Evolutionary conservation across 192 early-diverging fungal genomes (phyloP).

Genomic region (Rhizophlyctis rosea): DNA sequence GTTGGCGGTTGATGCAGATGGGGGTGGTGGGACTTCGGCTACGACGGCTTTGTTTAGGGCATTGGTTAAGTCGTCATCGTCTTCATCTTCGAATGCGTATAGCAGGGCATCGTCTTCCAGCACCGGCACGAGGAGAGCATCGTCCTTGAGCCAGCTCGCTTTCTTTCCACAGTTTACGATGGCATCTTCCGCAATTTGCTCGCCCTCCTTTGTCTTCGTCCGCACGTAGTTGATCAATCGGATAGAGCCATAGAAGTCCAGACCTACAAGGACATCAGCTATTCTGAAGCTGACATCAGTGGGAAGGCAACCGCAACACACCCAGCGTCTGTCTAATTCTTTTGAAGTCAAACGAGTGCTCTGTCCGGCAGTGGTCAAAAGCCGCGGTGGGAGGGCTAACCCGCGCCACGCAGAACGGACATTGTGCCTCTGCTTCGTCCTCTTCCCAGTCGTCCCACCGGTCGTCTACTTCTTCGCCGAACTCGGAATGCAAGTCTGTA

Average conservation of each 20-base stretch:
- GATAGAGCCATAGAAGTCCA: conserved; percentile 87
- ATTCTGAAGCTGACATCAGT: background rate
- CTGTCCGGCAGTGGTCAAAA: conserved; percentile 22
- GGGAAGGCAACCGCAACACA: conserved; percentile 4
- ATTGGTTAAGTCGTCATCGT: conserved; percentile 27
- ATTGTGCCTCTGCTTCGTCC: conserved; percentile 25
- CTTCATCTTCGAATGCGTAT: conserved; percentile 50
- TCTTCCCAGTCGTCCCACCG: conserved; percentile 42
- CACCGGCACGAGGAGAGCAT: conserved; percentile 42
- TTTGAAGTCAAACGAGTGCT: conserved; percentile 38
- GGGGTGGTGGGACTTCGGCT: background rate
- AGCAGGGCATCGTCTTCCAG: conserved; percentile 52
- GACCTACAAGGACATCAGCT: conserved; percentile 14
- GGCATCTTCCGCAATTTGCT: conserved; percentile 8
- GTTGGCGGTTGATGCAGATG: background rate
- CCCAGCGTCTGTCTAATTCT: conserved; percentile 18
- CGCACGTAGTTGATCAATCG: conserved; percentile 82
- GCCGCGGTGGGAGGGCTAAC: conserved; percentile 10
- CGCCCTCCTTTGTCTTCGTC: conserved; percentile 4
- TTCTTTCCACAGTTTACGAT: conserved; percentile 1
- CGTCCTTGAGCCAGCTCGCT: conserved; percentile 35
- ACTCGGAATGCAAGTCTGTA: conserved; percentile 30
- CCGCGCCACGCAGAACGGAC: conserved; percentile 25
- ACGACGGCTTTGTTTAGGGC: background rate
- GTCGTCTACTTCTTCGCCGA: conserved; percentile 25